A percentile compares a stretch with the other conserved stretches of the same genome.
Conservation (phyloP, 805 yeast genomes). For the Barnettozyma populi region DNA sequence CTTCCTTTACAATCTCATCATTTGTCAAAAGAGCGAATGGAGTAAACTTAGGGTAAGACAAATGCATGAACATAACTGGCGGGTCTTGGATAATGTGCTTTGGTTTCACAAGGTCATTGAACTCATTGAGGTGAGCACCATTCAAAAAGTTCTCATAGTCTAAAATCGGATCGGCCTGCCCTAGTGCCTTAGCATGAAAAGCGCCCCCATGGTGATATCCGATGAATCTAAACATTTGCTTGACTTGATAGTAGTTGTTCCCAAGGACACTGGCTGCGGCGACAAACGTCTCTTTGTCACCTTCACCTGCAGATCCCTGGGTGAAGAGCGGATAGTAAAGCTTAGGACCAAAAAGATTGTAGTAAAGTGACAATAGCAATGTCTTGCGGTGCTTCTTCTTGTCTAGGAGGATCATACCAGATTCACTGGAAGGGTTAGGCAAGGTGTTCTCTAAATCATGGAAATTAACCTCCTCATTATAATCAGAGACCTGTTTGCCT, state of each 20-base stretch:
- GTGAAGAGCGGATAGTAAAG: conserved; percentile 56
- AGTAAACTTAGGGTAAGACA: conserved; percentile 51
- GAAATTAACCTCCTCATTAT: conserved; percentile 30
- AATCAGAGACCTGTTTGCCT: conserved; percentile 21
- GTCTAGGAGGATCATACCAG: conserved; percentile 56
- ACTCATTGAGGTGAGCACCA: conserved; percentile 17
- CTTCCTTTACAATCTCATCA: conserved; percentile 22
- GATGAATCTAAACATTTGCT: conserved; percentile 29
- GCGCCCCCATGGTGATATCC: conserved; percentile 26
- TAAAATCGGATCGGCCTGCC: conserved; percentile 35
- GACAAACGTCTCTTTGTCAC: conserved; percentile 65
- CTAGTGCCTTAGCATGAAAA: conserved; percentile 36
- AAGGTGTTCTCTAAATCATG: conserved; percentile 54
- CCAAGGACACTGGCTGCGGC: conserved; percentile 52
- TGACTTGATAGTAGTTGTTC: conserved; percentile 42
- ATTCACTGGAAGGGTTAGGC: conserved; percentile 61
- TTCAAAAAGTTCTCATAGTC: conserved; percentile 24
- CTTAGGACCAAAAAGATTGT: conserved; percentile 55
- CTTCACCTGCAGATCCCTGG: conserved; percentile 71
- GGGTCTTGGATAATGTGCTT: conserved; percentile 15
- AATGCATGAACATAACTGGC: conserved; percentile 44
- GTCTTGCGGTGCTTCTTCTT: conserved; percentile 50
- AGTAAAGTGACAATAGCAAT: conserved; percentile 47
- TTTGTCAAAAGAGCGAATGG: conserved; percentile 28
- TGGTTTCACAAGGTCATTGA: conserved; percentile 13